A percentile compares a stretch with the other conserved stretches of the same genome.
These are phyloP conservation scores for Cryptococcus floricola DNA, from an alignment of 1,284 basidiomycete genomes.

Conservation along the genomic window DNA sequence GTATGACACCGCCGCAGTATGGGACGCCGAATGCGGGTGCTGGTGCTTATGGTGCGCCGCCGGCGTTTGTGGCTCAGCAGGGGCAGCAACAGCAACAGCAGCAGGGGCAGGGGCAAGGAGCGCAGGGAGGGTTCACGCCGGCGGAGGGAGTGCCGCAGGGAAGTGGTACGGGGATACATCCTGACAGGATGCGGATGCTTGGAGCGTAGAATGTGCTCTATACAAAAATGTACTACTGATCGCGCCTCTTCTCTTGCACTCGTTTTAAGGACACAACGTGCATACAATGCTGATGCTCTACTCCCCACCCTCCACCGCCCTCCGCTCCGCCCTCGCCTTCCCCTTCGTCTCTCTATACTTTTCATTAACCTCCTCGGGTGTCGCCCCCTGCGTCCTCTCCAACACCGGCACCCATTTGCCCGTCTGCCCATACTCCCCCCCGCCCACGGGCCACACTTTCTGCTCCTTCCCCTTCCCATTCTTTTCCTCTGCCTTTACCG, in stretches of 20 bases:
- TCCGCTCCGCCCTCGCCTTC: not conserved
- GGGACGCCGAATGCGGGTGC: slow-evolving; percentile 39
- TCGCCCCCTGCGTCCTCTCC: slow-evolving; percentile 62
- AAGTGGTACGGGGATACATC: slow-evolving; percentile 62
- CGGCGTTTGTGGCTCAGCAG: not conserved
- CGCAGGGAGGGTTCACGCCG: slow-evolving; percentile 49
- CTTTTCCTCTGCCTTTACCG: no score
- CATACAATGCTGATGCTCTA: not conserved
- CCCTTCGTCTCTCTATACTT: slow-evolving; percentile 59
- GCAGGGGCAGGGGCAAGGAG: not conserved
- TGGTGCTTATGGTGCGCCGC: slow-evolving; percentile 62
- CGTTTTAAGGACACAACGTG: not conserved
- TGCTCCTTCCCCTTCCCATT: not conserved
- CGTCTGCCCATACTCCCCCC: slow-evolving; percentile 61
- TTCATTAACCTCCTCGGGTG: slow-evolving; percentile 68
- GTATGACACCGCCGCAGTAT: slow-evolving; percentile 2
- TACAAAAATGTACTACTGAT: not conserved
- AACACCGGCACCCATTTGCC: slow-evolving; percentile 66
- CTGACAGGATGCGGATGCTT: slow-evolving; percentile 83
- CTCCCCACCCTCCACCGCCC: not conserved
- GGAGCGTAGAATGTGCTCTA: slow-evolving; percentile 30
- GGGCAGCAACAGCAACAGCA: not conserved
- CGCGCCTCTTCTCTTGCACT: not conserved
- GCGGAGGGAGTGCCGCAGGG: slow-evolving; percentile 10
- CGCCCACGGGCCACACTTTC: slow-evolving; percentile 62